phyloP scores from a whole-genome alignment of 108 stramenopile genomes.

The Cyclotella choctawhatcheeana region DNA sequence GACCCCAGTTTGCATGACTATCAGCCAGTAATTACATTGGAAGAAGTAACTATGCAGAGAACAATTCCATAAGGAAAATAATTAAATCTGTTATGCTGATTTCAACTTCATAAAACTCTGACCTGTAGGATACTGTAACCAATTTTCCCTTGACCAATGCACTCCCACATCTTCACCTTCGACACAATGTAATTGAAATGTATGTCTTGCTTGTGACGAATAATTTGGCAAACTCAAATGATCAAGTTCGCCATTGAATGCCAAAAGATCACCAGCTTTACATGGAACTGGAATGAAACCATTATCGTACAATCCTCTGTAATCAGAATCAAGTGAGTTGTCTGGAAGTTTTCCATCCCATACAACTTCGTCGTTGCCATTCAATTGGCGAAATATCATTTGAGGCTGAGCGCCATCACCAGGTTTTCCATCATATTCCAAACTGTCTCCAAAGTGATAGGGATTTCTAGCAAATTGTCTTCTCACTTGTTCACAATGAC shows the following conservation, averaged over 20 bases:
- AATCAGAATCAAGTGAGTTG: slow-evolving; percentile 37
- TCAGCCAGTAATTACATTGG: slow-evolving; percentile 33
- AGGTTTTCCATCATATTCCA: slow-evolving; percentile 29
- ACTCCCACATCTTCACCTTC: slow-evolving; percentile 79
- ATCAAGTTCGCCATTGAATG: slow-evolving; percentile 87
- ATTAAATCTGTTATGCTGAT: not conserved
- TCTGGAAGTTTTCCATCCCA: slow-evolving; percentile 83
- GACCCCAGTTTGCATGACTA: slow-evolving; percentile 1
- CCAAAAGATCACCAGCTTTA: slow-evolving; percentile 87
- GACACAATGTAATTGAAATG: slow-evolving; percentile 92
- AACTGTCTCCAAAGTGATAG: slow-evolving; percentile 58
- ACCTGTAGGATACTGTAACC: slow-evolving; percentile 89
- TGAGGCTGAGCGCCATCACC: slow-evolving; percentile 44
- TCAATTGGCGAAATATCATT: slow-evolving; percentile 50
- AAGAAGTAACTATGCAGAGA: slow-evolving; percentile 7
- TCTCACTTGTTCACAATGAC: slow-evolving; percentile 79
- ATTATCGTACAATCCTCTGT: slow-evolving; percentile 57
- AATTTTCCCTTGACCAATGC: slow-evolving; percentile 83
- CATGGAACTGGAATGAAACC: slow-evolving; percentile 89
- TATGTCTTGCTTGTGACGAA: slow-evolving; percentile 72
- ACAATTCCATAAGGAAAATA: not conserved
- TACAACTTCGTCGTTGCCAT: slow-evolving; percentile 4
- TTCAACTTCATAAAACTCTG: slow-evolving; percentile 56
- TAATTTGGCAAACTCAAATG: slow-evolving; percentile 90
- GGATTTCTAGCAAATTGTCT: slow-evolving; percentile 85